Evolutionary conservation across 2,329 filamentous ascomycete genomes (phyloP), one percentile per base, ranked within the genome.

Genomic region (Aspergillus latus): DNA sequence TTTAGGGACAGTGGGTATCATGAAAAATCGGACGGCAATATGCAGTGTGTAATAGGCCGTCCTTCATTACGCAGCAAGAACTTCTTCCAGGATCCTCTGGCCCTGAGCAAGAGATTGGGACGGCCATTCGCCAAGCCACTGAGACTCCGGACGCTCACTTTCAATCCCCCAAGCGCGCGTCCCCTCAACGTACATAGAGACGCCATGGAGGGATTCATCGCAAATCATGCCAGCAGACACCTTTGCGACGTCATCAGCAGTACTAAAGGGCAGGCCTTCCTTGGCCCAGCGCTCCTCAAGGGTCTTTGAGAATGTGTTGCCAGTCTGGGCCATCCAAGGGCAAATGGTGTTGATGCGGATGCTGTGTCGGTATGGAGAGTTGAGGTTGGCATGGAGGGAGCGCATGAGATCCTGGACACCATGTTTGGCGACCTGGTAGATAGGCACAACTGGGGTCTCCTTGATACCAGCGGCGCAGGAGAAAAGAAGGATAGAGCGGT

Each of bases 401-500:
- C 80, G 72, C 73, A 81, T 78, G 5, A 81, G 67, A 0, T 80
- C 80, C 29, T 80, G 69, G 0, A 82, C 74, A n/a, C 77, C 79
- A 58, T 82, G 80, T 60, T 82, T 81, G 5, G 74, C 70, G 0
- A 78, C 69, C 3, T 75, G 74, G 59, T 83, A 82, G 28, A 80
- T 69, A 49, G 76, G 76, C 1, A 81, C 64, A 0, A 77, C 78
- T 0, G 80, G 78, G 4, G 75, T 73, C 37, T 80, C 77, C 13
- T 76, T 77, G 60, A 82, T 80, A 2, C 79, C 79, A 0, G 79
- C 78, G 1, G 77, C 72, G 5, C 75, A 80, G 43, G 76, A 75
- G 34, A 79, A 71, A 8, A 80, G 69, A 0, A 73, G 72, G 48
- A 80, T 67, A 8, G 74, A 78, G 28, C 75, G 74, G 57, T 79